Conservation (phyloP, 352 stramenopile genomes). For the Phytophthora chlamydospora region DNA sequence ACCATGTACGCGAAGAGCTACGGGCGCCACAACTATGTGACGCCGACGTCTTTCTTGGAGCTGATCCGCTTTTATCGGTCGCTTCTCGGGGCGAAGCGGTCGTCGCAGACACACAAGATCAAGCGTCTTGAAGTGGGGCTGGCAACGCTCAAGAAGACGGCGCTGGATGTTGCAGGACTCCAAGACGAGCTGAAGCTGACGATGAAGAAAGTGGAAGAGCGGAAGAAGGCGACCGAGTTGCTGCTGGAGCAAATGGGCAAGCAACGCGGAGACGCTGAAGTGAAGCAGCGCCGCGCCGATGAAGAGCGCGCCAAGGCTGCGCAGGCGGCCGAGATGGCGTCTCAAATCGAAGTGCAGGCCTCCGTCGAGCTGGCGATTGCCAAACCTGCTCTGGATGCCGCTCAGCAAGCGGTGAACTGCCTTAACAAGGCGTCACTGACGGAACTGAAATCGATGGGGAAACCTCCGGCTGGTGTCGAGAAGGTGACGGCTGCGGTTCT, state of each 20-base stretch:
- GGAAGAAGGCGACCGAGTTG: conserved; percentile 87
- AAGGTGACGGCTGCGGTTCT: conserved; percentile 91
- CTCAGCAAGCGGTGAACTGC: conserved; percentile 88
- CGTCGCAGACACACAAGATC: conserved; percentile 64
- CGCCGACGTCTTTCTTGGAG: conserved; percentile 92
- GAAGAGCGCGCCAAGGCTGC: conserved; percentile 80
- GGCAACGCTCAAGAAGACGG: conserved; percentile 83
- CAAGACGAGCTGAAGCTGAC: conserved; percentile 88
- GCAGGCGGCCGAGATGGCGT: conserved; percentile 68
- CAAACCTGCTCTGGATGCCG: conserved; percentile 84
- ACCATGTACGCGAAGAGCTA: conserved; percentile 75
- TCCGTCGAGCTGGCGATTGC: conserved; percentile 76
- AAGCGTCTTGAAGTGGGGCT: conserved; percentile 86
- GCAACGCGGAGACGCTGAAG: conserved; percentile 88
- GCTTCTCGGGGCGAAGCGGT: conserved; percentile 68
- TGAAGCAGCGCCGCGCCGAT: conserved; percentile 84
- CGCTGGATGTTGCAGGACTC: conserved; percentile 76
- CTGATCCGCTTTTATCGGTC: conserved; percentile 93
- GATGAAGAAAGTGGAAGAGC: conserved; percentile 91
- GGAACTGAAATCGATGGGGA: conserved; percentile 90
- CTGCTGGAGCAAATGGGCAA: conserved; percentile 91
- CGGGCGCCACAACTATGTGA: conserved; percentile 92
- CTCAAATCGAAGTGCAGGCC: conserved; percentile 72
- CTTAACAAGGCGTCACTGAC: conserved; percentile 90
- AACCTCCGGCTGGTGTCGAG: conserved; percentile 86